Percentiles rank a stretch among this genome's conserved stretches.
Evolutionary conservation across 345 rosid genomes (phyloP).

Genomic region (Ailanthus altissimus): DNA sequence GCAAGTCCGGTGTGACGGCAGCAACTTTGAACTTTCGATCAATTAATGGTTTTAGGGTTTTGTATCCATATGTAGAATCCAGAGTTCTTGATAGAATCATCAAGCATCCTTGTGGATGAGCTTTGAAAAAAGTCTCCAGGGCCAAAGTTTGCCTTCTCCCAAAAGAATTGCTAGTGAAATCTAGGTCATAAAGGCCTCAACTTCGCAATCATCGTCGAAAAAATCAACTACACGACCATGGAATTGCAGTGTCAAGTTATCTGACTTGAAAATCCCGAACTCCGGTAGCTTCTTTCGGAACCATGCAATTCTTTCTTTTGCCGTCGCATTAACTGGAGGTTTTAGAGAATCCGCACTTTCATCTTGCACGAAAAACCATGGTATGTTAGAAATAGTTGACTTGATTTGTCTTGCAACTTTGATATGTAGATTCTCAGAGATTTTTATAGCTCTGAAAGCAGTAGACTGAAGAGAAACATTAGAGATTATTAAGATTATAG

Average conservation of each 20-base stretch:
- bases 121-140: slow-evolving; percentile 61
- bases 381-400: slow-evolving; percentile 25
- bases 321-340: slow-evolving; percentile 48
- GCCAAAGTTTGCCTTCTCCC: slow-evolving; percentile 55
- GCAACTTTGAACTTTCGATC: slow-evolving; percentile 49
- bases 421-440: slow-evolving; percentile 23
- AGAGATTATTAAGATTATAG: slow-evolving; percentile 36
- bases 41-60: slow-evolving; percentile 52
- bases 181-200: slow-evolving; percentile 85
- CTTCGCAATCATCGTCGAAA: slow-evolving; percentile 47
- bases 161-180: slow-evolving; percentile 56
- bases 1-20: slow-evolving; percentile 64
- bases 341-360: slow-evolving; percentile 31
- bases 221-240: slow-evolving; percentile 52
- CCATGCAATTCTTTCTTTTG: slow-evolving; percentile 51
- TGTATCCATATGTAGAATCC: slow-evolving; percentile 56
- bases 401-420: slow-evolving; percentile 18
- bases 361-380: slow-evolving; percentile 33
- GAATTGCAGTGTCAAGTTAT: slow-evolving; percentile 44
- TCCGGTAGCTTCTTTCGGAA: slow-evolving; percentile 43
- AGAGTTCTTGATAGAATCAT: slow-evolving; percentile 64
- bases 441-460: slow-evolving; percentile 4
- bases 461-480: slow-evolving; percentile 27
- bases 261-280: slow-evolving; percentile 54
- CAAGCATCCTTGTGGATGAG: slow-evolving; percentile 67